These are phyloP conservation scores for Tetrapisispora namnaoensis DNA, from an alignment of 805 yeast species.

Conservation along the genomic window DNA sequence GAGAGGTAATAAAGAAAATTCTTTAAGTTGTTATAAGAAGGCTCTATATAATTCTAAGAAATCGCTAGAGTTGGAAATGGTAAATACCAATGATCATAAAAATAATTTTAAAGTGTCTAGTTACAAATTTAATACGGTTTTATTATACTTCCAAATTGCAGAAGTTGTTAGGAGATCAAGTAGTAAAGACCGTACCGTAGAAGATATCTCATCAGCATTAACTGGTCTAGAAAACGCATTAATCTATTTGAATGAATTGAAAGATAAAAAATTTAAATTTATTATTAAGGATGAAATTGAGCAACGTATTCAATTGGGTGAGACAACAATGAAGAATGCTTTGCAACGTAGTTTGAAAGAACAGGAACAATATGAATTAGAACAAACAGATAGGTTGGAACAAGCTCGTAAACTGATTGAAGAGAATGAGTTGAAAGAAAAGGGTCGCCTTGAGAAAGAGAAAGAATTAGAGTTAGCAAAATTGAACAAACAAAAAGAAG, in stretches of 20 bases:
- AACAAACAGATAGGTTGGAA: slow-evolving; percentile 49
- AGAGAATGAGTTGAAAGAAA: slow-evolving; percentile 42
- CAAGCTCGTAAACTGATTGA: slow-evolving; percentile 63
- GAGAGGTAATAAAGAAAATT: slow-evolving; percentile 63
- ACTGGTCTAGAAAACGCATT: slow-evolving; percentile 56
- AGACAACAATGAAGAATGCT: slow-evolving; percentile 61
- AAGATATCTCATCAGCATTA: slow-evolving; percentile 49
- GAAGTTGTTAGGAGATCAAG: slow-evolving; percentile 62
- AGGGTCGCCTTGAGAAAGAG: slow-evolving; percentile 38
- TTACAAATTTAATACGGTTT: slow-evolving; percentile 70
- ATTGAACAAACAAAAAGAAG: slow-evolving; percentile 42
- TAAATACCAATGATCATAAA: slow-evolving; percentile 9
- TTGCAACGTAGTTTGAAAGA: slow-evolving; percentile 61
- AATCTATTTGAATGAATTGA: slow-evolving; percentile 45
- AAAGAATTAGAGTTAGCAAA: slow-evolving; percentile 39
- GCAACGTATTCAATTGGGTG: slow-evolving; percentile 81
- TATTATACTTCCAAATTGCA: slow-evolving; percentile 77
- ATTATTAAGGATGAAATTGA: slow-evolving; percentile 70
- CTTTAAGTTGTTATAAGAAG: slow-evolving; percentile 45
- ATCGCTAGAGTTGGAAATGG: slow-evolving; percentile 36
- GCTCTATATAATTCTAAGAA: slow-evolving; percentile 54
- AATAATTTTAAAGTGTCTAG: slow-evolving; percentile 31
- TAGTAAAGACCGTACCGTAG: slow-evolving; percentile 47
- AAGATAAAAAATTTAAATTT: slow-evolving; percentile 47
- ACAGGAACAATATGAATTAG: slow-evolving; percentile 56